These are phyloP conservation scores for Neophaeococcomyces mojaviensis DNA, from an alignment of 2,329 filamentous ascomycete genomes.

Conservation along the genomic window DNA sequence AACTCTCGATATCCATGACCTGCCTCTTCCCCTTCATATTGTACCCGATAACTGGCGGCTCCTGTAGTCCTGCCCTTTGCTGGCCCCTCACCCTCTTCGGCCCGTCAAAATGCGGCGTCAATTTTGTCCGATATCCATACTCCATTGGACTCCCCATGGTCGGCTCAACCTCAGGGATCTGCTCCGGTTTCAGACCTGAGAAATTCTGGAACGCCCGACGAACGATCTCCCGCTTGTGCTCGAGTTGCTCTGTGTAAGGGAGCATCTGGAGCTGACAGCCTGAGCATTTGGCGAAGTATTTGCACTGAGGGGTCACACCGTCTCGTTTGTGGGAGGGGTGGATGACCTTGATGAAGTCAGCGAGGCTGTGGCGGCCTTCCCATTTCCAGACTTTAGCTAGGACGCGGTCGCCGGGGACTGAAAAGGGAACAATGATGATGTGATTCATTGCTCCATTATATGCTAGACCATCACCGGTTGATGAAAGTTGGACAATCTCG, in stretches of 20 bases:
- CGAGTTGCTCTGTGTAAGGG: constrained; percentile 75
- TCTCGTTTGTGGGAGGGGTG: constrained; percentile 69
- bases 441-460: constrained; percentile 50
- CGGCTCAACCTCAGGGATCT: constrained; percentile 68
- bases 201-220: constrained; percentile 91
- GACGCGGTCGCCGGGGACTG: constrained; percentile 74
- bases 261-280: constrained; percentile 99
- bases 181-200: constrained; percentile 67
- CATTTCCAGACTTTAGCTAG: constrained; percentile 68
- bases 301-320: constrained; percentile 67
- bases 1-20: constrained; percentile 93
- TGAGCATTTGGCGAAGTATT: constrained; percentile 79
- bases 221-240: constrained; percentile 75
- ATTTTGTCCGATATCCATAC: constrained; percentile 91
- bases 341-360: constrained; percentile 74
- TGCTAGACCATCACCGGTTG: constrained; percentile 84
- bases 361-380: constrained; percentile 61
- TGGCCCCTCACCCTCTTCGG: constrained; percentile 51
- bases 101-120: constrained; percentile 91
- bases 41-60: constrained; percentile 78
- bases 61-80: constrained; percentile 45
- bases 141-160: constrained; percentile 86
- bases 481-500: constrained; percentile 73
- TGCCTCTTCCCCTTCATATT: constrained; percentile 72
- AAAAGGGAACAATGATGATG: constrained; percentile 72